Conservation (phyloP, 2,329 filamentous ascomycete genomes). For the Talaromyces pinophilus region DNA sequence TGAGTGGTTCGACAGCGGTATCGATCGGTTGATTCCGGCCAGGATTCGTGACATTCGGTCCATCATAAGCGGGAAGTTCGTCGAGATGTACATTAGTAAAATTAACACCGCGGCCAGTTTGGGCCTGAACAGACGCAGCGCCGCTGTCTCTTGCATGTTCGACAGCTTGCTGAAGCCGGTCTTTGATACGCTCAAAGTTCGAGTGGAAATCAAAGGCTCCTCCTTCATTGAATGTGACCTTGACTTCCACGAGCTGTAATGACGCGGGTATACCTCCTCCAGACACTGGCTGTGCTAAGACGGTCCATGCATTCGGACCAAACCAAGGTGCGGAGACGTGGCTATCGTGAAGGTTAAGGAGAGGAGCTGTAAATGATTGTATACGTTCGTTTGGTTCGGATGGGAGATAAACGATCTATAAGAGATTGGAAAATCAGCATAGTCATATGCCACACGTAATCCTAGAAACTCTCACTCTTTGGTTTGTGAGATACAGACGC, state of each 20-base stretch:
- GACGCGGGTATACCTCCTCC: conserved; percentile 79
- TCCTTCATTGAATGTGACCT: conserved; percentile 88
- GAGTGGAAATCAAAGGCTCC: conserved; percentile 91
- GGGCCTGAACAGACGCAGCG: conserved; percentile 37
- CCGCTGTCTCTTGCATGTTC: conserved; percentile 71
- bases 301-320: conserved; percentile 87
- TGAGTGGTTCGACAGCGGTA: background rate
- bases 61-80: conserved; percentile 84
- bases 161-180: conserved; percentile 76
- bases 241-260: conserved; percentile 73
- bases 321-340: conserved; percentile 88
- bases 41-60: conserved; percentile 43
- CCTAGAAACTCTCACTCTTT: conserved; percentile 62
- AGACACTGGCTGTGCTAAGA: conserved; percentile 74
- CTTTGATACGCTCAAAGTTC: conserved; percentile 79
- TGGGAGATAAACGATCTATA: conserved; percentile 83
- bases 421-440: conserved; percentile 21
- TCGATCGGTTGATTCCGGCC: background rate
- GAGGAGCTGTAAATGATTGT: conserved; percentile 85
- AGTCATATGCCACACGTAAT: conserved; percentile 15
- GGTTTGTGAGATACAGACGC: conserved; percentile 78
- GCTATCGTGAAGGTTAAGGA: conserved; percentile 83
- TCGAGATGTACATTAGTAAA: conserved; percentile 73
- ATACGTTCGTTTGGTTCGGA: conserved; percentile 66
- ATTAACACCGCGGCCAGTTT: conserved; percentile 47